Evolutionary conservation across 1,284 basidiomycete genomes (phyloP).

Genomic region (Sphagnurus paluster): DNA sequence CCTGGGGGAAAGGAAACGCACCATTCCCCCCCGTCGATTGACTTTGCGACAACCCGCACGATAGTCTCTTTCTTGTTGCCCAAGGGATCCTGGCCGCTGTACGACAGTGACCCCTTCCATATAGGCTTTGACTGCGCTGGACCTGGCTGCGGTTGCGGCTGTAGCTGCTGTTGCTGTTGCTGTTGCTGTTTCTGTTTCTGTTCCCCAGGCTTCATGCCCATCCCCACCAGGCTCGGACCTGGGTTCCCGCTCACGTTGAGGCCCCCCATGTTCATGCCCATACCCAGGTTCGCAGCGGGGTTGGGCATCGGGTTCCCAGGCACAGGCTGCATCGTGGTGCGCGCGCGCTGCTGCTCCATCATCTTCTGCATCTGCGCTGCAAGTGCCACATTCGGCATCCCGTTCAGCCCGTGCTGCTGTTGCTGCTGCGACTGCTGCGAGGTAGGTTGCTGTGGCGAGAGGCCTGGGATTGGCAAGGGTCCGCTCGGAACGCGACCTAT

Average conservation of each 20-base stretch:
- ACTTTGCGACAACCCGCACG: conserved; percentile 40
- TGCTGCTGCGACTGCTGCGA: no score
- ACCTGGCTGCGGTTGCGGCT: not conserved
- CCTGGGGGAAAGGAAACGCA: no score
- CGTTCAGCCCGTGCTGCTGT: conserved; percentile 4
- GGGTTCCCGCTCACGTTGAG: no score
- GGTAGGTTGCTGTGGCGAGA: no score
- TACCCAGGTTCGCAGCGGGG: conserved; percentile 3
- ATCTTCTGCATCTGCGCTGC: conserved; percentile 54
- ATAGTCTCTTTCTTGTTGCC: conserved; percentile 47
- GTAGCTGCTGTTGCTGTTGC: not conserved
- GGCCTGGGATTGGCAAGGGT: conserved; percentile 1
- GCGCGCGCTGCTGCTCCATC: conserved; percentile 39
- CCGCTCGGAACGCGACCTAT: conserved; percentile 27
- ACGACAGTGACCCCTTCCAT: conserved; percentile 57
- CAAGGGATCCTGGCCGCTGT: conserved; percentile 41
- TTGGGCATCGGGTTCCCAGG: conserved; percentile 1
- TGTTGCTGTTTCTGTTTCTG: not conserved
- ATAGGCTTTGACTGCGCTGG: conserved; percentile 5
- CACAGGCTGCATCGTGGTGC: conserved; percentile 9
- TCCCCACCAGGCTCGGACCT: conserved; percentile 6
- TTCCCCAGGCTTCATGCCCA: conserved; percentile 2
- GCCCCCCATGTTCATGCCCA: conserved; percentile 4
- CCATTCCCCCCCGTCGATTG: no score
- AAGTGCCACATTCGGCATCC: conserved; percentile 10